Conservation (phyloP, 2,329 filamentous ascomycete species). For the Lecanoromycetidae sp. region DNA sequence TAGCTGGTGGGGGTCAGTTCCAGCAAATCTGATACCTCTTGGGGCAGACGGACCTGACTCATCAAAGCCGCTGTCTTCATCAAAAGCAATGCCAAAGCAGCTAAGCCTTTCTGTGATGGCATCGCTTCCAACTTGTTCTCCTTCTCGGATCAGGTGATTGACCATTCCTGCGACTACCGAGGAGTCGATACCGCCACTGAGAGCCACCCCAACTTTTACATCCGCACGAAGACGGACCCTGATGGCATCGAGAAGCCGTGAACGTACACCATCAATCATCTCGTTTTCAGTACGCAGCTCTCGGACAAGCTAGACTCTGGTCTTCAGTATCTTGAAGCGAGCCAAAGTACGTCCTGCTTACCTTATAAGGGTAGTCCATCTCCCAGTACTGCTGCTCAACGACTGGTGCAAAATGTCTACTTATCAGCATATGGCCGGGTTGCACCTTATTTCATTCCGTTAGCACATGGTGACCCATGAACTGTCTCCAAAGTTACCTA, state of each 20-base stretch:
- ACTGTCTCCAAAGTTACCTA: too few relatives aligned
- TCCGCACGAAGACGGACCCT: constrained; percentile 44
- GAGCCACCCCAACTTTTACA: constrained; percentile 45
- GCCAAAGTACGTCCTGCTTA: too few relatives aligned
- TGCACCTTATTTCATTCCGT: constrained; percentile 25
- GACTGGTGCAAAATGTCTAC: constrained; percentile 28
- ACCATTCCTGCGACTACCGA: constrained; percentile 46
- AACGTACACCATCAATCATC: constrained; percentile 39
- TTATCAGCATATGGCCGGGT: constrained; percentile 35
- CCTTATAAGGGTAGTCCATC: constrained; percentile 41
- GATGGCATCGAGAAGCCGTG: constrained; percentile 40
- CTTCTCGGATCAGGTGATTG: constrained; percentile 37
- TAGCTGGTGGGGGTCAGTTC: too few relatives aligned
- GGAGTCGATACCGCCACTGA: constrained; percentile 47
- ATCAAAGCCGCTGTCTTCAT: constrained; percentile 37
- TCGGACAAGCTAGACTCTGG: too few relatives aligned
- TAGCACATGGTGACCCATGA: constrained; percentile 7
- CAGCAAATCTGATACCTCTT: too few relatives aligned
- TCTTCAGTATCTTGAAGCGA: too few relatives aligned
- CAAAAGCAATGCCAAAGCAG: constrained; percentile 44
- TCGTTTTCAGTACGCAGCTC: constrained; percentile 41
- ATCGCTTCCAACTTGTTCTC: constrained; percentile 38
- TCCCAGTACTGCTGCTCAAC: constrained; percentile 42
- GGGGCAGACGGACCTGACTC: constrained; percentile 37
- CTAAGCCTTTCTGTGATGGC: constrained; percentile 29